Conservation (phyloP, 805 yeast species). For the Ogataea populi-albae region DNA sequence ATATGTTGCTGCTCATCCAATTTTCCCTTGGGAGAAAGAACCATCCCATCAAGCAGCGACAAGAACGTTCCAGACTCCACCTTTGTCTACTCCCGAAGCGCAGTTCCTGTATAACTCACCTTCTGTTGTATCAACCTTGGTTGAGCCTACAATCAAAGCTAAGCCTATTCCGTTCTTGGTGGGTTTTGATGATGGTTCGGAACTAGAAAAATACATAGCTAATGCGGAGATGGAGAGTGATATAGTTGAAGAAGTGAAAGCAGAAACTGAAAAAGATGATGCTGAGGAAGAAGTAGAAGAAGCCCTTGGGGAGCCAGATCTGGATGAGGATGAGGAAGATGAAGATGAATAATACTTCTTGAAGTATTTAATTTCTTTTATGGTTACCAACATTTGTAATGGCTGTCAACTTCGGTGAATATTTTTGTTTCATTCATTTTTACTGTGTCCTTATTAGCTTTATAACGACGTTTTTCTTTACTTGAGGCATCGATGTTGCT, state of each 20-base stretch:
- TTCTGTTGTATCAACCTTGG: slow-evolving; percentile 1
- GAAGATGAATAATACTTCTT: no score
- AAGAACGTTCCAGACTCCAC: slow-evolving; percentile 19
- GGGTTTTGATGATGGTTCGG: slow-evolving; percentile 14
- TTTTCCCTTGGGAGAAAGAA: slow-evolving; percentile 37
- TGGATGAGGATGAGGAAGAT: slow-evolving; percentile 1
- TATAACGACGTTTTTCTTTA: no score
- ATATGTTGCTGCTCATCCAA: slow-evolving; percentile 29
- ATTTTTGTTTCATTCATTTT: no score
- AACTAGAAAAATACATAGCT: slow-evolving; percentile 12
- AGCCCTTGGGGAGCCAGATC: no score
- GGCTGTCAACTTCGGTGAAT: no score
- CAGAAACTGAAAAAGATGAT: slow-evolving; percentile 5
- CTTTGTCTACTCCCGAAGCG: slow-evolving; percentile 1
- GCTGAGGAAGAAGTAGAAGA: slow-evolving; percentile 2
- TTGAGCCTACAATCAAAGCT: background rate
- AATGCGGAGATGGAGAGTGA: slow-evolving; percentile 11
- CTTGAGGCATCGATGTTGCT: no score
- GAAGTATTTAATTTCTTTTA: no score
- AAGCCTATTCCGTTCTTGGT: slow-evolving; percentile 11
- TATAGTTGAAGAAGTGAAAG: slow-evolving; percentile 12
- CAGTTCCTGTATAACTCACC: background rate
- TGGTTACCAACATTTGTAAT: no score
- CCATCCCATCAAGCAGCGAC: slow-evolving; percentile 8
- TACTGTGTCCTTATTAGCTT: no score